Base-by-base conservation (phyloP, 805 yeast species). In the Kregervanrija fluxuum region DNA sequence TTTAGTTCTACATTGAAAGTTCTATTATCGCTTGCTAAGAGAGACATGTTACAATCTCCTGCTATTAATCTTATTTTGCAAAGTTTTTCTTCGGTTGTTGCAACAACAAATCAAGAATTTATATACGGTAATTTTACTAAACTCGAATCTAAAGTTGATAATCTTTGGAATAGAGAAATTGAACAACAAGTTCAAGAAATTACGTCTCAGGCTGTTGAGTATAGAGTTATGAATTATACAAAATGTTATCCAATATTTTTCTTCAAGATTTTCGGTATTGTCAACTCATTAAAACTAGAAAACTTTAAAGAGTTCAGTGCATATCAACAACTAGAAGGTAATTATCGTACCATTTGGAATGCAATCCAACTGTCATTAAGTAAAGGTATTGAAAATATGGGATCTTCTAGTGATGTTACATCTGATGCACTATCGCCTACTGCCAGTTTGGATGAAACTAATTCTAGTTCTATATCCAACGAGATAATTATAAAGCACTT, bases 71-170 rank as follows among this genome's bases (percentile, higher is more conserved):
- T 69, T 1, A 58, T 68, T 34, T 51, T 78, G 9, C 81, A 79
- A 46, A 53, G 62, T 22, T 60, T 65, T n/a, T 52, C 62, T 5
- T 54, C 53, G 17, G 56, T 53, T 10, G 56, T 69, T 14, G 72
- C 72, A 9, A 64, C 75, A 8, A 68, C 82, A 1, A 75, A 77
- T 57, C 89, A 82, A 55, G 95, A 85, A 50, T 86, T 73, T 52
- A 64, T 74, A 15, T 66, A 75, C 47, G 69, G 72, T 35, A 67
- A 73, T 42, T 66, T 82, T 48, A 69, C 67, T 31, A 77, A 75
- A 48, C 51, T 80, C 5, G 63, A 68, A n/a, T 78, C 77, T 30
- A 75, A 74, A 56, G 66, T 79, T 37, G 64, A 64, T 35, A 62
- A 61, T 33, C 66, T 68, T 13, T 87, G 95, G 95, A 64, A 64